phyloP scores from a whole-genome alignment of 352 stramenopile species.

The Globisporangium recalcitrans region DNA sequence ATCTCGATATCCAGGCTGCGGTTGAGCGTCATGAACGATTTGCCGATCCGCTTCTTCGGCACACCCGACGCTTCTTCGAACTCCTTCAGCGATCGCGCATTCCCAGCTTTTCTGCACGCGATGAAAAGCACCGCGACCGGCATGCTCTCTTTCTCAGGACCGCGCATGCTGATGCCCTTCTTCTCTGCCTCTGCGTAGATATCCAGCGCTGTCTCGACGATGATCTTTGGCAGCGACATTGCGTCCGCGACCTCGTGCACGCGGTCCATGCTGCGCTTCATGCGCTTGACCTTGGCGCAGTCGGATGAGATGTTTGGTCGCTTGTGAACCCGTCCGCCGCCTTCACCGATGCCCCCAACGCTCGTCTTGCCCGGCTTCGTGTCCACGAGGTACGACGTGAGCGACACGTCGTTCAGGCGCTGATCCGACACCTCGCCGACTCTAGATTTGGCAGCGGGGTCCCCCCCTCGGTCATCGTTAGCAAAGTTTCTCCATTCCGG shows the following conservation, averaged over 20 bases:
- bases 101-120: constrained; percentile 58
- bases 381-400: constrained; percentile 71
- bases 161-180: constrained; percentile 56
- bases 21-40: constrained; percentile 69
- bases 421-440: constrained; percentile 64
- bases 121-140: constrained; percentile 65
- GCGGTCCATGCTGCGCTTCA: constrained; percentile 59
- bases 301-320: constrained; percentile 57
- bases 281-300: constrained; percentile 51
- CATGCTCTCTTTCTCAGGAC: constrained; percentile 64
- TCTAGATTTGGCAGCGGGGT: constrained; percentile 74
- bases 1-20: constrained; percentile 56
- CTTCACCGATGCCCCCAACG: constrained; percentile 13
- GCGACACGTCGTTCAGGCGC: constrained; percentile 51
- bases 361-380: constrained; percentile 29
- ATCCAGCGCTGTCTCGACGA: constrained; percentile 67
- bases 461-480: constrained; percentile 82
- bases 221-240: constrained; percentile 61
- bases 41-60: constrained; percentile 71
- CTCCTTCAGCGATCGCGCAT: constrained; percentile 69
- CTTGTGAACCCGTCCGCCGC: constrained; percentile 35
- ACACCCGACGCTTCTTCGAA: constrained; percentile 70
- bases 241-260: constrained; percentile 68
- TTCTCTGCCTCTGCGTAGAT: constrained; percentile 67
- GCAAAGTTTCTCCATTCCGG: constrained; percentile 84